Base-by-base conservation (phyloP, 345 rosid species). In the Eucalyptus lansdowneana region DNA sequence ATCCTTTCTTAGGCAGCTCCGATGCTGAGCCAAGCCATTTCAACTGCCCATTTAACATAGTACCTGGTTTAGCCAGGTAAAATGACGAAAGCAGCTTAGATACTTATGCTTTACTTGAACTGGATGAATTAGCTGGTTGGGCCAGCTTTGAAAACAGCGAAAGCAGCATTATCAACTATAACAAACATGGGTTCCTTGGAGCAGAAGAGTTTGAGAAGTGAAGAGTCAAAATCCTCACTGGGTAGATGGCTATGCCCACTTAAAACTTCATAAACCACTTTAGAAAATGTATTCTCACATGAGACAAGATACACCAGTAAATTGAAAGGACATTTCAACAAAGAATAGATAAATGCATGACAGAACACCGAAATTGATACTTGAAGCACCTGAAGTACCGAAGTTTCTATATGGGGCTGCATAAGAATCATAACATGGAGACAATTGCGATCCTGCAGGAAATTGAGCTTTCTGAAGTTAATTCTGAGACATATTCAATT, bases 351-450 rank as follows among this genome's bases (percentile, higher is more conserved):
- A 24, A 76, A 76, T 11, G 29, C 47, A 76, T 21, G 13, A 40
- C 5, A 11, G 47, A 76, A 76, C 47, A 76, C 85, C 3, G 16
- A 40, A 42, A 86, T 40, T 67, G 86, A 90, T 72, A 45, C 88
- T 76, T 89, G 69, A 69, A 92, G 92, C 92, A 97, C 99, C 99
- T 96, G 97, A 91, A 93, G 96, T 92, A 94, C 96, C 19, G 92
- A 87, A 90, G 95, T 90, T 91, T 96, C 99, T 87, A 96, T 81
- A 92, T 92, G 93, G 87, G 89, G 93, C 91, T 96, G 98, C 95
- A 93, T 95, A 80, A 97, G 96, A 93, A 94, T 90, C 91, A 93
- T 92, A 89, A 96, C 95, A 92, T 94, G 95, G 80, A 94, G 90
- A 91, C 96, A 96, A 91, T 94, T 90, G 91, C 86, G 91, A 88